These are phyloP conservation scores for Trichoderma arundinaceum DNA, from an alignment of 2,329 filamentous ascomycete species.

Conservation along the genomic window DNA sequence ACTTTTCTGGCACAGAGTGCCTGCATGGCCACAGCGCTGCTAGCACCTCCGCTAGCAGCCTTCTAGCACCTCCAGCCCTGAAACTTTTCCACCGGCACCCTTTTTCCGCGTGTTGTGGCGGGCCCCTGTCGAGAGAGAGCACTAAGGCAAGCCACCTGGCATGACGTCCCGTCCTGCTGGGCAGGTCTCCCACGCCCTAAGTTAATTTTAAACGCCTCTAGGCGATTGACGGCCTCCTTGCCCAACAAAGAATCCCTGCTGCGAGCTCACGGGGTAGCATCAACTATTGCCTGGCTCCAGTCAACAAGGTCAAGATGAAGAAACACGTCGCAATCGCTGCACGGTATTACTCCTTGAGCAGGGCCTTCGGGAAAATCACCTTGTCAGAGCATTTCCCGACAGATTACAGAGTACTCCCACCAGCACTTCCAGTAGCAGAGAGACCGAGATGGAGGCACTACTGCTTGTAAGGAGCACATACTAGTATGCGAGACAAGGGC, in stretches of 20 bases:
- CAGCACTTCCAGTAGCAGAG: too few relatives aligned
- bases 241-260: slow-evolving; percentile 15
- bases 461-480: too few relatives aligned
- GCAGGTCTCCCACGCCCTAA: slow-evolving; percentile 13
- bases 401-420: too few relatives aligned
- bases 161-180: slow-evolving; percentile 25
- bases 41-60: neutral
- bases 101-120: slow-evolving; percentile 8
- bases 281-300: neutral
- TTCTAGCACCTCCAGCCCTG: slow-evolving; percentile 13
- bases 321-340: neutral
- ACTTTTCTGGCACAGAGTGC: neutral
- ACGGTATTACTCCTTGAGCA: neutral
- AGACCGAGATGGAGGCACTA: too few relatives aligned
- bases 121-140: slow-evolving; percentile 13
- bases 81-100: slow-evolving; percentile 14
- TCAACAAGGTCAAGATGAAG: neutral
- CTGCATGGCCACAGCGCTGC: slow-evolving; percentile 16
- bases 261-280: neutral
- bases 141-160: slow-evolving; percentile 29
- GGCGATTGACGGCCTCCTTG: neutral
- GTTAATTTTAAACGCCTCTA: slow-evolving; percentile 14
- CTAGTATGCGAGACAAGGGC: neutral
- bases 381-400: too few relatives aligned
- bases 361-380: too few relatives aligned